phyloP scores from a whole-genome alignment of 192 early-diverging fungal genomes.

The Polychytrium aggregatum region DNA sequence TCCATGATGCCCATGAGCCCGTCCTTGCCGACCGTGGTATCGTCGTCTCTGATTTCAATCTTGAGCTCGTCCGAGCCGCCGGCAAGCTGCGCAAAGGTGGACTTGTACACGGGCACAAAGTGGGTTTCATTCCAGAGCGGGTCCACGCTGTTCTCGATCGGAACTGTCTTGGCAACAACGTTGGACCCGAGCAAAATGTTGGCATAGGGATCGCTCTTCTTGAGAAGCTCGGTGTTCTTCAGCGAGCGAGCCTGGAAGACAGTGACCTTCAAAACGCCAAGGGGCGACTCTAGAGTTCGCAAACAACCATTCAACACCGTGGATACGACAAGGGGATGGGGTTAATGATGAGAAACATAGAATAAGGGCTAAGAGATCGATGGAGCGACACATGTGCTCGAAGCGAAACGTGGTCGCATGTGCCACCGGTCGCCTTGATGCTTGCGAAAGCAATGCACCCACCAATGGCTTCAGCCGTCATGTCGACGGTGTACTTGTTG shows the following conservation, averaged over 20 bases:
- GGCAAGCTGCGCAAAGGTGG: conserved; percentile 11
- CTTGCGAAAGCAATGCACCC: too few relatives aligned
- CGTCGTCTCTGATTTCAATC: conserved; percentile 75
- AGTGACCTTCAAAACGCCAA: conserved; percentile 75
- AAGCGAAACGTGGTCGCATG: too few relatives aligned
- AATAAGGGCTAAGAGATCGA: too few relatives aligned
- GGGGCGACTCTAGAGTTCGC: conserved; percentile 53
- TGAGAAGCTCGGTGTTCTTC: conserved; percentile 81
- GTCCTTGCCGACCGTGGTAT: conserved; percentile 66
- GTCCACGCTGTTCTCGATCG: conserved; percentile 51
- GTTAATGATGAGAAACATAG: too few relatives aligned
- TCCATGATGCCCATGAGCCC: conserved; percentile 49
- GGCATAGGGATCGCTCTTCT: conserved; percentile 83
- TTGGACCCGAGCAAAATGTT: conserved; percentile 60
- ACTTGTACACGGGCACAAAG: conserved; percentile 61
- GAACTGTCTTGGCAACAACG: conserved; percentile 49
- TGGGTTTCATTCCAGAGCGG: conserved; percentile 81
- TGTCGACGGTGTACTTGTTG: conserved; percentile 70
- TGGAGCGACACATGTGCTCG: too few relatives aligned
- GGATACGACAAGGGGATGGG: too few relatives aligned
- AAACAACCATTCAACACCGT: too few relatives aligned
- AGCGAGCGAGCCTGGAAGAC: conserved; percentile 71
- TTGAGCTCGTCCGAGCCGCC: conserved; percentile 52
- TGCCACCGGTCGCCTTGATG: too few relatives aligned
- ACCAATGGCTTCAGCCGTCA: too few relatives aligned